Evolutionary conservation across 2,329 filamentous ascomycete species (phyloP), one percentile per base, ranked within the genome.

Genomic region (Zasmidium cellare): DNA sequence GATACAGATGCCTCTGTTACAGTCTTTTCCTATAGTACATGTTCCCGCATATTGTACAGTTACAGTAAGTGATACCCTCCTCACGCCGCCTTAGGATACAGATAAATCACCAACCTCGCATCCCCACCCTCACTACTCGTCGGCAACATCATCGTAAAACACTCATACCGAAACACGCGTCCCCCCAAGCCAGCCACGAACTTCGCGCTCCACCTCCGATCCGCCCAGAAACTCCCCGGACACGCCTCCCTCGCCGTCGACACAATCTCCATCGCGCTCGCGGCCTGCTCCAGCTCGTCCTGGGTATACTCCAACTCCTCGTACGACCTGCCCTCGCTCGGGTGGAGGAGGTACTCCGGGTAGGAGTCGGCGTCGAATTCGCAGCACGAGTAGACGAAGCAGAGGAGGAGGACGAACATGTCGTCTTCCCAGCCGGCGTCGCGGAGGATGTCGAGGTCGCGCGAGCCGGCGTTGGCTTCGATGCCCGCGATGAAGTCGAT

Each of bases 371-470:
- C 46, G 23, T 31, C 22, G 25, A 57, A 52, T 19, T 41, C 55
- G 41, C 55, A 47, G 49, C 22, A 24, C 16, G 49, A 52, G 44
- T 48, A 57, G 28, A 57, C 22, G 44, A 53, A 70, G 57, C 70
- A 72, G 9, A 75, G 62, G 7, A 71, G 61, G 24, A 75, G 56
- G 0, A 73, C 71, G 55, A 72, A 71, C 14, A 72, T 62, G 46
- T 74, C 70, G 28, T 75, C 71, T 54, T 75, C 73, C 67, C 72
- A 72, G 12, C 71, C 70, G 1, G 72, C 69, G 44, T 64, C 63
- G 9, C 69, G 61, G 20, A 73, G 55, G 47, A 69, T 65, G 12
- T 65, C 58, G 1, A 73, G 57, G 51, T 74, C 68, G 11, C 60
- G 55, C 1, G 71, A 70, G 5, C 68, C 68, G 3, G 69, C 66